Evolutionary conservation across 441 rosid genomes (phyloP).

Genomic region (Gossypium laxum): DNA sequence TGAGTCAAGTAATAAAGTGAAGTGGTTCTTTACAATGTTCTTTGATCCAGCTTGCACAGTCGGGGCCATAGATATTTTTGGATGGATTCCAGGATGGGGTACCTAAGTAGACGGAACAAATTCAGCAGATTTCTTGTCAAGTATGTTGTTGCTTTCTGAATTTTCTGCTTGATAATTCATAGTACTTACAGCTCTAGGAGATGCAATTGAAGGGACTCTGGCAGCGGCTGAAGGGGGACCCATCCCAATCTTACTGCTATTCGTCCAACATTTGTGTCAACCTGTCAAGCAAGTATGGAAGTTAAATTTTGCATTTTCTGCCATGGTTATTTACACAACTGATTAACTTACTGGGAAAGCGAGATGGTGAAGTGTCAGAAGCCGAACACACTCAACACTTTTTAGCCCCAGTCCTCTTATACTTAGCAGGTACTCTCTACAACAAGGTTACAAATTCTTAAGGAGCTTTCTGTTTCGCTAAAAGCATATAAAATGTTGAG

Average conservation of each 20-base stretch:
- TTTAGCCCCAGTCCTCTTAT: constrained; percentile 53
- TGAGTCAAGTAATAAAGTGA: constrained; percentile 10
- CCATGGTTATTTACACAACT: neutral
- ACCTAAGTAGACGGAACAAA: constrained; percentile 27
- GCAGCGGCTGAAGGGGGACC: constrained; percentile 68
- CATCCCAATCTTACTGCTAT: constrained; percentile 68
- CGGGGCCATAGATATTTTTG: constrained; percentile 65
- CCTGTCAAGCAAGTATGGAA: constrained; percentile 29
- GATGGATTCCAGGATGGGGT: constrained; percentile 54
- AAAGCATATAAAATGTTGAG: neutral
- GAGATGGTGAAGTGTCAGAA: constrained; percentile 60
- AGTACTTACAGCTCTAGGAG: constrained; percentile 52
- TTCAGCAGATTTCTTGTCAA: constrained; percentile 9
- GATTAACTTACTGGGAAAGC: constrained; percentile 55
- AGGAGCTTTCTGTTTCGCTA: neutral
- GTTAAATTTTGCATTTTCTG: constrained; percentile 14
- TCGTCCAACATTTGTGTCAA: constrained; percentile 69
- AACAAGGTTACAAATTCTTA: constrained; percentile 10
- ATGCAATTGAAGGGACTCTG: constrained; percentile 67
- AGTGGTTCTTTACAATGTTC: constrained; percentile 39
- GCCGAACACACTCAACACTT: constrained; percentile 70
- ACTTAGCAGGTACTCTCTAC: constrained; percentile 59
- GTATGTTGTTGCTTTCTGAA: constrained; percentile 8
- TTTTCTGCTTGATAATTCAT: constrained; percentile 3
- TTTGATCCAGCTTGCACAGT: constrained; percentile 58